Evolutionary conservation across 139 green algal species (phyloP).

Genomic region (Microglena sp.): DNA sequence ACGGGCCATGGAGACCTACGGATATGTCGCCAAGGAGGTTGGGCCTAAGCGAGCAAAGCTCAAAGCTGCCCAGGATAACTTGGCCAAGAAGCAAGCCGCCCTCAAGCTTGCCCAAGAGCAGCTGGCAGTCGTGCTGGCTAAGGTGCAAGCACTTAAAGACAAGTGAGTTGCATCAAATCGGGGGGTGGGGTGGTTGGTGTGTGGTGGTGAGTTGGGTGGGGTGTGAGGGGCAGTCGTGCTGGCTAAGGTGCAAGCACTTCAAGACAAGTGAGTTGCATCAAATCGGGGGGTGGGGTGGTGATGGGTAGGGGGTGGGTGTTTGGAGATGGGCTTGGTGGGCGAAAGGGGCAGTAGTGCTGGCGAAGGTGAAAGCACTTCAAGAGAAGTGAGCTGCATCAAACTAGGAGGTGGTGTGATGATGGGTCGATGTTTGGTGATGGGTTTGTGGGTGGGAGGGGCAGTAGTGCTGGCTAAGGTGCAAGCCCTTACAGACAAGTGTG

Average conservation of each 20-base stretch:
- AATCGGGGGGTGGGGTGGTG: no score
- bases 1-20: conserved; percentile 74
- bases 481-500: conserved; percentile 55
- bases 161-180: conserved; percentile 27
- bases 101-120: conserved; percentile 50
- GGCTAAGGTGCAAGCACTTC: conserved; percentile 65
- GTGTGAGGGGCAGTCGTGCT: conserved; percentile 46
- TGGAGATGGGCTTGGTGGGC: background rate
- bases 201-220: background rate
- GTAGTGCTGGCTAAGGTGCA: conserved; percentile 70
- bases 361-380: conserved; percentile 68
- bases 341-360: conserved; percentile 56
- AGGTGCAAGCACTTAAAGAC: conserved; percentile 68
- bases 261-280: conserved; percentile 38
- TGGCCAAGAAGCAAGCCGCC: conserved; percentile 53
- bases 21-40: conserved; percentile 70
- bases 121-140: conserved; percentile 63
- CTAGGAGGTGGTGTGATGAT: no score
- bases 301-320: no score
- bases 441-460: conserved; percentile 8
- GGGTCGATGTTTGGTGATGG: no score
- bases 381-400: conserved; percentile 38
- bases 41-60: conserved; percentile 75
- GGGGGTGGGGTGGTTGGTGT: no score
- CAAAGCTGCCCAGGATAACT: conserved; percentile 57